A percentile compares a stretch with the other conserved stretches of the same genome.
Evolutionary conservation across 1,284 basidiomycete genomes (phyloP).

Genomic region (Moesziomyces sp.): DNA sequence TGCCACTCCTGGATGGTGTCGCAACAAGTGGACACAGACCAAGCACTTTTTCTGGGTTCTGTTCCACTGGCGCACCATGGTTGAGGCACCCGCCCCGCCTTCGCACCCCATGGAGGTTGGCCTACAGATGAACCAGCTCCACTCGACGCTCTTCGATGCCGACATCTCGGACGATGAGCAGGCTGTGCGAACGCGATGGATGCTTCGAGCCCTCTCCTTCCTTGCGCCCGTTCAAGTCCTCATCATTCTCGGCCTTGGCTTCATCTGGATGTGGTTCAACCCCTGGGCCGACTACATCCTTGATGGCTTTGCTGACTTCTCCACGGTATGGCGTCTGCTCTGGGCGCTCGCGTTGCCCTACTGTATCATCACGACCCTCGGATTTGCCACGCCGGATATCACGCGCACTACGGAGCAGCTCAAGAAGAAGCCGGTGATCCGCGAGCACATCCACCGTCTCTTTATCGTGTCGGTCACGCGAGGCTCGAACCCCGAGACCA

Average conservation of each 20-base stretch:
- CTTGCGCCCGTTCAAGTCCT: conserved; percentile 66
- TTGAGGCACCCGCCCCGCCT: conserved; percentile 65
- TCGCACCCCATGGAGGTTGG: conserved; percentile 69
- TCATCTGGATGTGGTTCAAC: conserved; percentile 68
- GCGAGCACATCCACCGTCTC: conserved; percentile 69
- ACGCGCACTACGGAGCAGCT: conserved; percentile 66
- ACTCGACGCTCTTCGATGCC: conserved; percentile 68
- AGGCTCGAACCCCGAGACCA: conserved; percentile 69
- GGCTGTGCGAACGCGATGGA: conserved; percentile 66
- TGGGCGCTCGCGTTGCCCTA: conserved; percentile 69
- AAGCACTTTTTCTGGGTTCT: conserved; percentile 52
- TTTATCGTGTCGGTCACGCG: conserved; percentile 69
- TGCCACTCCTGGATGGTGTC: conserved; percentile 29
- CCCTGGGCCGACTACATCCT: conserved; percentile 66
- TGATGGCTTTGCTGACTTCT: conserved; percentile 67
- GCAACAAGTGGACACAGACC: conserved; percentile 30
- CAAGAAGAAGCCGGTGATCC: conserved; percentile 67
- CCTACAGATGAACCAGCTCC: conserved; percentile 68
- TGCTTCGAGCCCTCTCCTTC: conserved; percentile 65
- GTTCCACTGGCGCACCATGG: conserved; percentile 66
- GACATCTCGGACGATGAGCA: conserved; percentile 67
- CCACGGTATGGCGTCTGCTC: conserved; percentile 68
- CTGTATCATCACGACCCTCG: conserved; percentile 68
- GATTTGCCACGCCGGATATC: conserved; percentile 66
- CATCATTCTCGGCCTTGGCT: conserved; percentile 67